Conservation (phyloP, 2,329 filamentous ascomycete genomes). For the Claviceps quebecensis region DNA sequence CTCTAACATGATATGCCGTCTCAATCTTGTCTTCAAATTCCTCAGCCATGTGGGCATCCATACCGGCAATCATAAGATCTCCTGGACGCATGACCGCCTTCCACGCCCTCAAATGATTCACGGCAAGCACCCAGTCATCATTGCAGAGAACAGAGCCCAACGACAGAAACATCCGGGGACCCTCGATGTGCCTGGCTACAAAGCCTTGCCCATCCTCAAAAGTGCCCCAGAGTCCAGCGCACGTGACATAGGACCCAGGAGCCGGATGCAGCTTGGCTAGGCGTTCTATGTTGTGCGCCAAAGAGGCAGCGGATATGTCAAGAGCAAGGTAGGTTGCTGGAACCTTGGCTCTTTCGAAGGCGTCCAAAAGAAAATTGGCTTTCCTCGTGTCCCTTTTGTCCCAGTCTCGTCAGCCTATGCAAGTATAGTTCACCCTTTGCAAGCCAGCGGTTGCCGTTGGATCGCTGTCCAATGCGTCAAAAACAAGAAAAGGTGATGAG, state of each 20-base stretch:
- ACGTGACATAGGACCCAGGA: constrained; percentile 16
- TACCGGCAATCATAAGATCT: constrained; percentile 25
- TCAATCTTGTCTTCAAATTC: constrained; percentile 23
- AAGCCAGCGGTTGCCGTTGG: not conserved
- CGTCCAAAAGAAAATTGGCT: constrained; percentile 23
- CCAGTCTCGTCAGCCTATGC: not conserved
- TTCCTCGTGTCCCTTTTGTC: constrained; percentile 24
- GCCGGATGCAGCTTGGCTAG: constrained; percentile 17
- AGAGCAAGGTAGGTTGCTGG: constrained; percentile 24
- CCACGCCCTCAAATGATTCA: constrained; percentile 23
- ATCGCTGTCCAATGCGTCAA: not conserved
- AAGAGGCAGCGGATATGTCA: constrained; percentile 24
- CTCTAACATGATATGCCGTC: constrained; percentile 24
- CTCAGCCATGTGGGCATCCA: constrained; percentile 25
- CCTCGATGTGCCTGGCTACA: constrained; percentile 14
- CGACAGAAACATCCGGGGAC: constrained; percentile 24
- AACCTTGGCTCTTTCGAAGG: constrained; percentile 18
- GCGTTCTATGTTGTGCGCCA: constrained; percentile 20
- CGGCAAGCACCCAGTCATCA: constrained; percentile 22
- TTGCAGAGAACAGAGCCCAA: constrained; percentile 29
- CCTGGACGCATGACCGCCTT: constrained; percentile 19
- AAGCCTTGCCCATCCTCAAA: constrained; percentile 22
- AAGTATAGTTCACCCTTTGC: not conserved
- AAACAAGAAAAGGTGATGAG: constrained; percentile 1
- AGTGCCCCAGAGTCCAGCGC: constrained; percentile 26